These are phyloP conservation scores for Paraurostyla sp. DNA, from an alignment of 73 alveolate species.

Conservation along the genomic window DNA sequence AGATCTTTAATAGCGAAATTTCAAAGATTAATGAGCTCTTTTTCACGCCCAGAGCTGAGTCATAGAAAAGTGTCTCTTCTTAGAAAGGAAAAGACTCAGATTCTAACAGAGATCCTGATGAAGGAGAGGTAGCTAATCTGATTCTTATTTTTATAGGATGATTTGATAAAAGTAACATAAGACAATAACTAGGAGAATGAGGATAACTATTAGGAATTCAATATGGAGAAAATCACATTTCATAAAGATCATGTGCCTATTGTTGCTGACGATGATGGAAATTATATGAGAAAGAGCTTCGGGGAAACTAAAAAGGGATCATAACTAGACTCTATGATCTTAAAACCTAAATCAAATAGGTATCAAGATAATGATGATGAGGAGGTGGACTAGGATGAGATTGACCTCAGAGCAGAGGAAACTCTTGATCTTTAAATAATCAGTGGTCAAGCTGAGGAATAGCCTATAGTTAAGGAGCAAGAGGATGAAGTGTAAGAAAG, in stretches of 20 bases:
- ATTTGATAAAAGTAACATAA: no score
- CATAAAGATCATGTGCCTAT: no score
- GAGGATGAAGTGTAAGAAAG: no score
- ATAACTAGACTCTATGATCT: not conserved
- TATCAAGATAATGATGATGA: constrained; percentile 28
- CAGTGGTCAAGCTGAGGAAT: no score
- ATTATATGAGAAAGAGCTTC: constrained; percentile 10
- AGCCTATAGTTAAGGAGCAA: no score
- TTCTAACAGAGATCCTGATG: not conserved
- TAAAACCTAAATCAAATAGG: constrained; percentile 4
- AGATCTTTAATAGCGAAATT: constrained; percentile 74
- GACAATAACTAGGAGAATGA: no score
- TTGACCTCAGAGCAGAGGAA: constrained; percentile 27
- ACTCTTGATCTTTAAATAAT: not conserved
- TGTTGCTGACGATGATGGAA: not conserved
- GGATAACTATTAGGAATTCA: no score
- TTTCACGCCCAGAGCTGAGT: constrained; percentile 62
- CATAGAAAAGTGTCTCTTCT: not conserved
- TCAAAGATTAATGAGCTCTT: constrained; percentile 54
- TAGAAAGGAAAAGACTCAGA: not conserved
- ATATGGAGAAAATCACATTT: not conserved
- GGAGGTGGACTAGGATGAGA: constrained; percentile 46
- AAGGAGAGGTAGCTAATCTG: no score
- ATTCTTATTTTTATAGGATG: no score
- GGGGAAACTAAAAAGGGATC: constrained; percentile 16